phyloP scores from a whole-genome alignment of 768 basidiomycete genomes.

The Mycena belliarum region DNA sequence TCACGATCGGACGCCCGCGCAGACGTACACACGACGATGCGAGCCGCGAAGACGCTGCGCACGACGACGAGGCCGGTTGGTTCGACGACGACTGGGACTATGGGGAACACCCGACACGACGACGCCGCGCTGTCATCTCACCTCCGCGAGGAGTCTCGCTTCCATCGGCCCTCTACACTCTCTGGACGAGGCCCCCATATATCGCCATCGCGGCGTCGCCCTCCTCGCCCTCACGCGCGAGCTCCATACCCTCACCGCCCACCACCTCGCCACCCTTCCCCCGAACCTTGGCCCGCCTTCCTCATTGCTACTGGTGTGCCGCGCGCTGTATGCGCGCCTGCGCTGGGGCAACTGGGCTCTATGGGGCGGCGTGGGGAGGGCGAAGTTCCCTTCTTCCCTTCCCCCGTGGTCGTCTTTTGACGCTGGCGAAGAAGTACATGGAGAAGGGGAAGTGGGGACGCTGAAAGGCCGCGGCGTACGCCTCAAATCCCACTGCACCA shows the following conservation, averaged over 20 bases:
- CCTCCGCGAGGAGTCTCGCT: too few species aligned
- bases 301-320: conserved; percentile 3
- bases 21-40: too few species aligned
- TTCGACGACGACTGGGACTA: too few species aligned
- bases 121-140: too few species aligned
- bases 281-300: conserved; percentile 21
- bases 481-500: neutral
- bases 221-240: conserved; percentile 7
- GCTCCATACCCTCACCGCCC: neutral
- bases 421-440: neutral
- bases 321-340: neutral
- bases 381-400: conserved; percentile 1
- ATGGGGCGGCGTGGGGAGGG: neutral
- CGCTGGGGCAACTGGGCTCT: neutral
- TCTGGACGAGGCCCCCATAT: too few species aligned
- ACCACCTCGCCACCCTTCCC: conserved; percentile 14
- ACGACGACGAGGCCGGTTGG: too few species aligned
- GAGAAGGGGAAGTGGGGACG: neutral
- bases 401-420: neutral
- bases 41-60: too few species aligned
- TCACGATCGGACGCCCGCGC: too few species aligned
- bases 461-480: neutral
- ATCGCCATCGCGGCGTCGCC: too few species aligned
- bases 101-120: too few species aligned
- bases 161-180: too few species aligned